Conservation (phyloP, 768 basidiomycete species). For the Trametes meyenii region DNA sequence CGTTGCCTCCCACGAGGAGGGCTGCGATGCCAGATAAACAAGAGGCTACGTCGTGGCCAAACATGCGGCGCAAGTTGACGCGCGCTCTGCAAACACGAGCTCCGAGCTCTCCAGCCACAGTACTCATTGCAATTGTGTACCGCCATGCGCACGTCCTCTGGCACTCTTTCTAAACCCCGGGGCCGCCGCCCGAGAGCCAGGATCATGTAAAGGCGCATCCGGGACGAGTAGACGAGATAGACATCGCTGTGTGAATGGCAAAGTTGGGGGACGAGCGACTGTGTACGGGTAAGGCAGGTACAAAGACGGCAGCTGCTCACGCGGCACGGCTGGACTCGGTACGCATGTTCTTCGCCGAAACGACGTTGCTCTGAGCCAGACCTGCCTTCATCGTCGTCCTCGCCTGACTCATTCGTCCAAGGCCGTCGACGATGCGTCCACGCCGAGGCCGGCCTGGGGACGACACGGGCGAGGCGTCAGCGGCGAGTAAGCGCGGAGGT, state of each 20-base stretch:
- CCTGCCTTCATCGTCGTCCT: constrained; percentile 19
- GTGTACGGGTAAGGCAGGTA: constrained; percentile 8
- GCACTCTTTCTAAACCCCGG: constrained; percentile 1
- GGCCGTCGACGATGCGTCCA: background rate
- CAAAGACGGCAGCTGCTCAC: constrained; percentile 1
- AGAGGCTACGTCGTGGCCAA: constrained; percentile 15
- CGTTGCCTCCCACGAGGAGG: constrained; percentile 4
- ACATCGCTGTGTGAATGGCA: constrained; percentile 18
- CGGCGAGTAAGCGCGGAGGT: constrained; percentile 10
- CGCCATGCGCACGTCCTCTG: background rate
- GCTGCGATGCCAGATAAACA: constrained; percentile 3
- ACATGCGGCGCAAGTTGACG: constrained; percentile 11
- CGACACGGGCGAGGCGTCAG: background rate
- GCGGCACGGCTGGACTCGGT: background rate
- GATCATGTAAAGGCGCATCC: background rate
- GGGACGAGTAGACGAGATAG: constrained; percentile 10
- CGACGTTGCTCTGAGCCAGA: constrained; percentile 12
- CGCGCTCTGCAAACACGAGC: background rate
- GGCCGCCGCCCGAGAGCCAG: constrained; percentile 11
- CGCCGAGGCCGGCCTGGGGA: background rate
- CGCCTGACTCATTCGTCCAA: constrained; percentile 1
- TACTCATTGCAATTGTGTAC: background rate
- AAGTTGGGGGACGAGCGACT: constrained; percentile 4
- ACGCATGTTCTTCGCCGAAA: background rate
- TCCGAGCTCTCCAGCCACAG: background rate